Base-by-base conservation (phyloP, 768 basidiomycete species). In the Boletellus sp. region DNA sequence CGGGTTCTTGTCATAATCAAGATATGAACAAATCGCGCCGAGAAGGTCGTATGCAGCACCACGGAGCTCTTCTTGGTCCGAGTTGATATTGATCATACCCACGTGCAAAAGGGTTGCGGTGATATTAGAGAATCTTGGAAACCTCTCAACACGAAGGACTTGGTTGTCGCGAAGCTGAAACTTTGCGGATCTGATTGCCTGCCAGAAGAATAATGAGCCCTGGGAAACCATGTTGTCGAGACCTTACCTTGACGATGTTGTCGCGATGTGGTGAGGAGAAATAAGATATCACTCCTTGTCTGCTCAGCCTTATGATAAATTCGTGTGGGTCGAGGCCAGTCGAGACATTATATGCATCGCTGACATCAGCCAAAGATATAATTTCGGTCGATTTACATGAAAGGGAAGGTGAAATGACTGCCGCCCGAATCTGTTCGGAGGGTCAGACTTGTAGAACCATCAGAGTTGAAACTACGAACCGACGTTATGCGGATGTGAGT, bases 61-160 rank as follows among this genome's bases (percentile, higher is more conserved):
- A 4, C 91, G 80, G n/a, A 94, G 76, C 48, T 83, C 81, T 53
- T 90, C 86, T 48, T 91, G 87, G 20, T 80, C 75, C 15, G 80
- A 74, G 52, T 85, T 83, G 23, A 93, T 75, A 54, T 86, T 90
- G 15, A 91, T 74, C 67, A 96, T 77, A 17, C 90, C 89, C 26
- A 92, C 79, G 58, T 94, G 93, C n/a, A 95, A 72, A 40, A 96
- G 69, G 0, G 89, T 87, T 0, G 91, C 88, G 7, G 90, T 85
- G 17, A 93, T 84, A 59, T 93, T 94, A 3, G 85, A 88, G 52
- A 90, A 84, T 46, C 87, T 77, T 7, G 87, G 81, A 55, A 85
- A 83, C 9, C 89, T 75, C 52, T 87, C 87, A 4, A 78, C 68
- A 7, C 79, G 69, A 1, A 74, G 65, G 24, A 72, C 63, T 32